These are phyloP conservation scores for Physocladia obscura DNA, from an alignment of 192 early-diverging fungal species.

Conservation along the genomic window DNA sequence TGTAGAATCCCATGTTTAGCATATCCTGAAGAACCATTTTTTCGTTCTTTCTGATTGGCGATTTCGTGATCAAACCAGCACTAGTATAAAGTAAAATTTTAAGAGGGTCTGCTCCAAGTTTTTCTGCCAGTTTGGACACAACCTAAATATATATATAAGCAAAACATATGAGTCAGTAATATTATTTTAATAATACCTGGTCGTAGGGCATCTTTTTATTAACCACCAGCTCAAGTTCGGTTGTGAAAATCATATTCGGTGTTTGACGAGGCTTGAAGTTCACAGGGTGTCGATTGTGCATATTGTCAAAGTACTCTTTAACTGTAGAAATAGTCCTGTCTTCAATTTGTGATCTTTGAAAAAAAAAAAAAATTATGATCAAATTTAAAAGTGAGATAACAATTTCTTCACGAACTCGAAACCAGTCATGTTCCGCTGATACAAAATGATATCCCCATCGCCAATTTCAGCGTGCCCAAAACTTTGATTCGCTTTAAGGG, in stretches of 20 bases:
- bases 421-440: conserved; percentile 57
- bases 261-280: conserved; percentile 64
- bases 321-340: conserved; percentile 49
- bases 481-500: conserved; percentile 60
- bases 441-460: conserved; percentile 91
- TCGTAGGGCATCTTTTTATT: conserved; percentile 71
- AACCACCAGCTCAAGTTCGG: conserved; percentile 51
- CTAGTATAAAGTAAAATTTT: conserved; percentile 72
- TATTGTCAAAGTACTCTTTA: conserved; percentile 74
- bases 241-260: conserved; percentile 39
- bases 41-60: conserved; percentile 46
- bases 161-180: conserved; percentile 28
- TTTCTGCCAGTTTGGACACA: conserved; percentile 60
- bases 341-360: conserved; percentile 35
- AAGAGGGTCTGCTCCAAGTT: conserved; percentile 60
- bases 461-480: conserved; percentile 81
- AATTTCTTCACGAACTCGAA: conserved; percentile 35
- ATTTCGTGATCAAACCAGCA: conserved; percentile 26
- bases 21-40: conserved; percentile 59
- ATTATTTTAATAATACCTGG: conserved; percentile 26
- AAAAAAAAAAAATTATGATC: not conserved
- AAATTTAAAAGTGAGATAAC: not conserved
- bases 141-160: conserved; percentile 46
- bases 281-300: conserved; percentile 69
- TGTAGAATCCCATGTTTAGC: conserved; percentile 35